These are phyloP conservation scores for Penicillium taxi DNA, from an alignment of 495 filamentous ascomycete species.

Conservation along the genomic window DNA sequence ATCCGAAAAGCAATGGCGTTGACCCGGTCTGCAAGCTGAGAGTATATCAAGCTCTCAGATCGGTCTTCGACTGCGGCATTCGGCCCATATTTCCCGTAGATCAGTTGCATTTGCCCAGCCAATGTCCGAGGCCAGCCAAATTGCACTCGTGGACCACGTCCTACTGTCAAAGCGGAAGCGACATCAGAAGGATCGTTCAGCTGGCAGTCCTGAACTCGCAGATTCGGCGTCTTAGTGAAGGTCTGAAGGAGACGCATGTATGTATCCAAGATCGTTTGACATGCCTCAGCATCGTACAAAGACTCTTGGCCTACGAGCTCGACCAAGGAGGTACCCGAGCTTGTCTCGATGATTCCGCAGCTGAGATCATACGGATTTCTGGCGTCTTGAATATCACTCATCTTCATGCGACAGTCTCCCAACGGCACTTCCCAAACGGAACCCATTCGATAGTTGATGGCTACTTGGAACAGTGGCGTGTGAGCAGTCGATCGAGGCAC, in stretches of 20 bases:
- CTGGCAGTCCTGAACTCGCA: no score
- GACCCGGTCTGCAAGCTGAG: neutral
- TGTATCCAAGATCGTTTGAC: neutral
- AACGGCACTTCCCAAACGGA: no score
- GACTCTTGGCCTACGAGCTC: neutral
- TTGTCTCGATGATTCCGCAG: neutral
- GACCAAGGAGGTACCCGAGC: neutral
- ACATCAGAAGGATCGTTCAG: no score
- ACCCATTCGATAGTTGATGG: no score
- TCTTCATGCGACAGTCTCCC: neutral
- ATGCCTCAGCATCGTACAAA: neutral
- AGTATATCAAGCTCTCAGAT: slow-evolving; percentile 4
- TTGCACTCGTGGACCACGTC: no score
- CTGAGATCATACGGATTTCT: neutral
- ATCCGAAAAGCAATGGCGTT: slow-evolving; percentile 5
- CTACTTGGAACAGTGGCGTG: slow-evolving; percentile 26
- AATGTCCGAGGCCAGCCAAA: no score
- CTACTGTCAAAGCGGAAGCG: no score
- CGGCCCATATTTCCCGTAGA: no score
- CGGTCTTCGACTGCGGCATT: neutral
- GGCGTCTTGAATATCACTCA: neutral
- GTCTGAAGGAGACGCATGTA: neutral
- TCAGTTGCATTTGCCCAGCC: no score
- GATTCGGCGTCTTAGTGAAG: neutral
- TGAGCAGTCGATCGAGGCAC: slow-evolving; percentile 14